Evolutionary conservation across 495 filamentous ascomycete genomes (phyloP).

Genomic region (Hypoxylon lienhwacheense): DNA sequence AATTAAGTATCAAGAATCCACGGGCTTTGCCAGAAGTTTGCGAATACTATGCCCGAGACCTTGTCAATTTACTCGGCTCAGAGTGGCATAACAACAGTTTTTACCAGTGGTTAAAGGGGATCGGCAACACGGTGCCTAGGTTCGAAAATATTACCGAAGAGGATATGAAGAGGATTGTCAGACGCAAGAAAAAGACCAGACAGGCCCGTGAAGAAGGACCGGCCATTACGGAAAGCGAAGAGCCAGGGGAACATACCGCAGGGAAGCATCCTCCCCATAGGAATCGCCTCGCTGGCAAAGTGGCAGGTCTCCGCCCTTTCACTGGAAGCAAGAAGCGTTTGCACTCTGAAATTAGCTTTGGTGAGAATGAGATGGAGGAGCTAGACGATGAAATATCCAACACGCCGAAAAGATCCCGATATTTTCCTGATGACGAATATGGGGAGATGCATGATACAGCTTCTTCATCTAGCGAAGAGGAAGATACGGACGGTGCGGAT

Average conservation of each 20-base stretch:
- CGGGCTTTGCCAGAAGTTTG: conserved; percentile 29
- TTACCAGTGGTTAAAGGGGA: conserved; percentile 34
- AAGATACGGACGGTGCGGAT: conserved; percentile 42
- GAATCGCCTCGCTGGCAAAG: conserved; percentile 40
- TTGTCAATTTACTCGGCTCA: conserved; percentile 32
- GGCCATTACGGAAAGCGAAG: conserved; percentile 17
- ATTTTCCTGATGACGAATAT: conserved; percentile 28
- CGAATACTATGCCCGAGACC: conserved; percentile 41
- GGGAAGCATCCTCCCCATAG: conserved; percentile 25
- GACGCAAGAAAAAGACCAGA: conserved; percentile 34
- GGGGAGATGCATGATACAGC: conserved; percentile 42
- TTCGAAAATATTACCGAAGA: conserved; percentile 29
- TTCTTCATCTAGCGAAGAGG: conserved; percentile 43
- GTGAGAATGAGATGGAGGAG: conserved; percentile 41
- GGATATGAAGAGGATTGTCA: conserved; percentile 35
- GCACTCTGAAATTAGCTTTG: conserved; percentile 23
- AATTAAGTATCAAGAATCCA: conserved; percentile 40
- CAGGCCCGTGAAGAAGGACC: conserved; percentile 4
- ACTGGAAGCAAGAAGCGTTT: conserved; percentile 42
- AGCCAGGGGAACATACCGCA: conserved; percentile 24
- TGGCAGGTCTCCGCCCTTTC: conserved; percentile 39
- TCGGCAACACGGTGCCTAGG: conserved; percentile 18
- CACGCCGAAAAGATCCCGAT: conserved; percentile 43
- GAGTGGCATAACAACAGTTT: conserved; percentile 38
- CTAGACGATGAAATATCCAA: conserved; percentile 35